phyloP scores from a whole-genome alignment of 805 yeast species.

The Lachancea cidri region DNA sequence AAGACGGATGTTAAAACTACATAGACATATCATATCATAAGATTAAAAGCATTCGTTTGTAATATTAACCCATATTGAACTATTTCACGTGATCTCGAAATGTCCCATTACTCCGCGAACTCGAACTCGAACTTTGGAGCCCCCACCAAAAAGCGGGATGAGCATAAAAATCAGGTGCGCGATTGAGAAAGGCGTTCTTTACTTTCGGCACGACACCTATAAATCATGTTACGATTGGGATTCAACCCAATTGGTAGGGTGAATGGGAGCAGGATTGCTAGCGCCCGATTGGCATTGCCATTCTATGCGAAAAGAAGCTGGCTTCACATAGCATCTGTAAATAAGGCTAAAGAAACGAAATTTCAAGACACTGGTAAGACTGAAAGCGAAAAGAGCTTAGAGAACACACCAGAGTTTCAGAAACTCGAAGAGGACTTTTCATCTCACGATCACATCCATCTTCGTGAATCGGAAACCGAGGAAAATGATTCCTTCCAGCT shows the following conservation, averaged over 20 bases:
- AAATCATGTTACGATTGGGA: not conserved
- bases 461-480: constrained; percentile 40
- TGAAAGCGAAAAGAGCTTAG: constrained; percentile 13
- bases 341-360: not conserved
- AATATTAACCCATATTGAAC: not conserved
- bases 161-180: not conserved
- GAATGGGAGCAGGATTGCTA: not conserved
- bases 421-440: constrained; percentile 16
- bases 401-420: constrained; percentile 16
- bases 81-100: not conserved
- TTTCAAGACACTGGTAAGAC: not conserved
- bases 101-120: not conserved
- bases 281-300: not conserved
- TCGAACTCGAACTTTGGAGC: not conserved
- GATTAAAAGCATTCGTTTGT: not conserved
- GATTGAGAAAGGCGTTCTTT: not conserved
- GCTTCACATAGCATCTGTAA: not conserved
- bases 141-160: not conserved
- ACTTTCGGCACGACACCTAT: not conserved
- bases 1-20: not conserved
- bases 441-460: constrained; percentile 35
- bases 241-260: not conserved
- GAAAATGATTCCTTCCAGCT: constrained; percentile 36
- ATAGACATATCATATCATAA: not conserved
- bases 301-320: not conserved